phyloP scores from a whole-genome alignment of 768 basidiomycete species.

The Imleria badia region DNA sequence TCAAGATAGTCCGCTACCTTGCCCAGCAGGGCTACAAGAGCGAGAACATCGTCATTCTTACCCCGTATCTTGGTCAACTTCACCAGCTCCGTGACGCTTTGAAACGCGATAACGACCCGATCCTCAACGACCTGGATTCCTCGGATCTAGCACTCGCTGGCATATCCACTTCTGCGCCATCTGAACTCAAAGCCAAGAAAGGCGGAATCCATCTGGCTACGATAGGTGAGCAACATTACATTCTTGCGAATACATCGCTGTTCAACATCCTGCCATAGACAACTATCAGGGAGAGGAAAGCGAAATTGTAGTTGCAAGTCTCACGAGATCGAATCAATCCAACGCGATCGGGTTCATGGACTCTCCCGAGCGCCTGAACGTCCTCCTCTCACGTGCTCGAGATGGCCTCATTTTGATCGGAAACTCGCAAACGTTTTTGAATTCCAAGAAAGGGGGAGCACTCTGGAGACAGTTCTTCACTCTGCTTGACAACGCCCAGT shows the following conservation, averaged over 20 bases:
- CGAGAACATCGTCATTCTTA: slow-evolving; percentile 61
- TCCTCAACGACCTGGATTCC: slow-evolving; percentile 63
- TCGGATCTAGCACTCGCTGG: slow-evolving; percentile 58
- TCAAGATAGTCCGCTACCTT: slow-evolving; percentile 65
- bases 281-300: slow-evolving; percentile 79
- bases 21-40: slow-evolving; percentile 67
- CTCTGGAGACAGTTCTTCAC: slow-evolving; percentile 16
- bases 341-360: slow-evolving; percentile 71
- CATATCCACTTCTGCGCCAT: slow-evolving; percentile 38
- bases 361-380: slow-evolving; percentile 66
- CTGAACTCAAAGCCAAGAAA: slow-evolving; percentile 37
- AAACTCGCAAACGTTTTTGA: slow-evolving; percentile 55
- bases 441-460: slow-evolving; percentile 12
- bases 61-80: slow-evolving; percentile 69
- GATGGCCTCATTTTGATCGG: slow-evolving; percentile 66
- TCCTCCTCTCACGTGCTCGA: slow-evolving; percentile 66
- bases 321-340: slow-evolving; percentile 58
- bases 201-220: slow-evolving; percentile 56
- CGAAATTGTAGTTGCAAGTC: slow-evolving; percentile 59
- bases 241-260: neutral
- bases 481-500: slow-evolving; percentile 7
- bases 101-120: slow-evolving; percentile 49
- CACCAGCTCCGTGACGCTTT: slow-evolving; percentile 46
- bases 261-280: slow-evolving; percentile 38
- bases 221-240: slow-evolving; percentile 45